phyloP scores from a whole-genome alignment of 2,329 filamentous ascomycete species.

The Aspergillus udagawae region DNA sequence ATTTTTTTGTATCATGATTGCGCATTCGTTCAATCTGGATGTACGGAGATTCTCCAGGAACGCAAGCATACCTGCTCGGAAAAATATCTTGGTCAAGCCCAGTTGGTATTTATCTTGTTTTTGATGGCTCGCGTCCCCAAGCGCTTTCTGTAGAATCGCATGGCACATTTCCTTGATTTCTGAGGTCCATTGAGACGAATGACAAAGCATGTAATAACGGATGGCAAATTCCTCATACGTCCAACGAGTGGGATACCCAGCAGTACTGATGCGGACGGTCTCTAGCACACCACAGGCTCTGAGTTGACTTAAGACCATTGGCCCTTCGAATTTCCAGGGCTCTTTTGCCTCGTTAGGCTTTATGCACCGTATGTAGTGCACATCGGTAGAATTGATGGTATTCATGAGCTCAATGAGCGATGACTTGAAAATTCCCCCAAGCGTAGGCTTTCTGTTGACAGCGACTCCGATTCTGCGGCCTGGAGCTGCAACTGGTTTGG shows the following conservation, averaged over 20 bases:
- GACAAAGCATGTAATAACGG: conserved; percentile 96
- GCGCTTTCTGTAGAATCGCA: conserved; percentile 80
- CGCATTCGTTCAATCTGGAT: conserved; percentile 83
- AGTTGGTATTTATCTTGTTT: conserved; percentile 93
- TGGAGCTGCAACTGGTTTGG: conserved; percentile 66
- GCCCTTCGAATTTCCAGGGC: conserved; percentile 96
- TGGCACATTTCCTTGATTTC: conserved; percentile 94
- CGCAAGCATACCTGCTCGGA: conserved; percentile 97
- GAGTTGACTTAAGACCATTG: conserved; percentile 96
- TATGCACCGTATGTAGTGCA: conserved; percentile 98
- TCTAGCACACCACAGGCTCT: conserved; percentile 98
- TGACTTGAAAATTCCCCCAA: conserved; percentile 98
- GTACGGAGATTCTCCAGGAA: conserved; percentile 95
- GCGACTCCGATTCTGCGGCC: conserved; percentile 87
- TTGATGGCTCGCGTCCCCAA: conserved; percentile 71
- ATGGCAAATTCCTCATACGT: conserved; percentile 98
- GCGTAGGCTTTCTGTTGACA: conserved; percentile 91
- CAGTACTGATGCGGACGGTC: conserved; percentile 94
- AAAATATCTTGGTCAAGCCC: conserved; percentile 98
- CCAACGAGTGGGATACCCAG: conserved; percentile 96
- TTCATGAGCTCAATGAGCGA: conserved; percentile 97
- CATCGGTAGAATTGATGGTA: conserved; percentile 96
- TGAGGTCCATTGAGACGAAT: conserved; percentile 82
- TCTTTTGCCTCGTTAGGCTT: conserved; percentile 98
- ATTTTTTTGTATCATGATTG: conserved; percentile 99